These are phyloP conservation scores for Globisporangium middletonii DNA, from an alignment of 352 stramenopile genomes.

Conservation along the genomic window DNA sequence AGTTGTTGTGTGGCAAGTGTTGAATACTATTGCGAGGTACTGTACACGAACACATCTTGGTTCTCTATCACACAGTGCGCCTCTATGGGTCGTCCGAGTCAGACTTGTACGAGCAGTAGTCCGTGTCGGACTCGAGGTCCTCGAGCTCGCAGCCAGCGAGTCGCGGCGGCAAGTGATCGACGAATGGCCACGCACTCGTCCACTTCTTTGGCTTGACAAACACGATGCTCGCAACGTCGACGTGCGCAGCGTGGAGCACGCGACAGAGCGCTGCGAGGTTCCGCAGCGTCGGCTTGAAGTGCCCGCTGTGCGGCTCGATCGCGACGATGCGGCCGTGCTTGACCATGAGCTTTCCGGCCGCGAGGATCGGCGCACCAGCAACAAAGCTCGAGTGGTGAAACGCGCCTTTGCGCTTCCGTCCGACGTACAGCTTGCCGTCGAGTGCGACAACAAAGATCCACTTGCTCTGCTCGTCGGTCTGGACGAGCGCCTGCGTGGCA, in stretches of 20 bases:
- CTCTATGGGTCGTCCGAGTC: slow-evolving; percentile 22
- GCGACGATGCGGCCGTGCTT: slow-evolving; percentile 45
- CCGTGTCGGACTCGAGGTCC: slow-evolving; percentile 41
- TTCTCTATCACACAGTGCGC: neutral
- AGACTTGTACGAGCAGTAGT: slow-evolving; percentile 33
- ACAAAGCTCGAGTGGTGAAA: slow-evolving; percentile 84
- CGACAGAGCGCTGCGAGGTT: slow-evolving; percentile 41
- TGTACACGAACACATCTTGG: neutral
- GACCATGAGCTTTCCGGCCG: slow-evolving; percentile 65
- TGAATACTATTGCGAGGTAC: too few relatives aligned
- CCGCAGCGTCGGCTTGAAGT: slow-evolving; percentile 59
- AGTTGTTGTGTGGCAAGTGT: too few relatives aligned
- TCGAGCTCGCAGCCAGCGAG: slow-evolving; percentile 26
- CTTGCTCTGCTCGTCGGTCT: slow-evolving; percentile 61
- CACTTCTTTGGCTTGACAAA: slow-evolving; percentile 74
- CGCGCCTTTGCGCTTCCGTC: slow-evolving; percentile 58
- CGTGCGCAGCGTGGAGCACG: slow-evolving; percentile 27
- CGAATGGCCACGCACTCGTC: slow-evolving; percentile 54
- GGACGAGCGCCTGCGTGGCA: slow-evolving; percentile 23
- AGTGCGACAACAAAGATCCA: slow-evolving; percentile 72
- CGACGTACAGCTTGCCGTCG: slow-evolving; percentile 39
- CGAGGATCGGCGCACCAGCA: slow-evolving; percentile 45
- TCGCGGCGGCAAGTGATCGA: slow-evolving; percentile 13
- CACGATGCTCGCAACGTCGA: slow-evolving; percentile 34
- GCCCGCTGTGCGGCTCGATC: slow-evolving; percentile 67